Evolutionary conservation across 2,329 filamentous ascomycete species (phyloP).

Genomic region (Thelonectria blattea): DNA sequence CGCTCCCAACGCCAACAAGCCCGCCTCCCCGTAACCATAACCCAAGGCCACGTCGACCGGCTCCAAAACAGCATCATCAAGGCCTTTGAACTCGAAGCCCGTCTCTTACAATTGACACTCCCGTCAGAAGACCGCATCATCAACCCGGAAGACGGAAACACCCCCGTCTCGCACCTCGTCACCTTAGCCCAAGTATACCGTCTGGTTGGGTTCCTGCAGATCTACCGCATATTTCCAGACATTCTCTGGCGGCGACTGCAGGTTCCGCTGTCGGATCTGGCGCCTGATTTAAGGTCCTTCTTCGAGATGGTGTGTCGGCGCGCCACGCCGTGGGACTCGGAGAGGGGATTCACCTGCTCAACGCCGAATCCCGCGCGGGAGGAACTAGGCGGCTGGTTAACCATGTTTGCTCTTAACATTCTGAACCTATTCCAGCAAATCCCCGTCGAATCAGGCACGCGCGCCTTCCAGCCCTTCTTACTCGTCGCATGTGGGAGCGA

Average conservation of each 20-base stretch:
- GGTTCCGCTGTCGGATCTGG: background rate
- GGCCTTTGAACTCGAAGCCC: constrained; percentile 22
- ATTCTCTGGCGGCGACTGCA: constrained; percentile 15
- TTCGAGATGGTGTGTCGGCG: constrained; percentile 1
- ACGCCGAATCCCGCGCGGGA: background rate
- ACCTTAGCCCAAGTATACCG: constrained; percentile 20
- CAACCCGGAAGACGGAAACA: constrained; percentile 20
- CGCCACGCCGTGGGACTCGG: background rate
- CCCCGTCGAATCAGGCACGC: constrained; percentile 22
- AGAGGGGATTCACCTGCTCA: background rate
- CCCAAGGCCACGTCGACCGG: constrained; percentile 17
- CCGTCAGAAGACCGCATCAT: constrained; percentile 16
- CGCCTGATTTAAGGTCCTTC: constrained; percentile 1
- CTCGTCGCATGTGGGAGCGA: constrained; percentile 22
- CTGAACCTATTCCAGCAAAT: constrained; percentile 16
- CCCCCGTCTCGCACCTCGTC: constrained; percentile 17
- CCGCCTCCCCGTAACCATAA: constrained; percentile 1
- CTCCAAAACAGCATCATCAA: constrained; percentile 15
- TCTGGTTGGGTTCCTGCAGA: constrained; percentile 16
- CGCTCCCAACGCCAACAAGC: constrained; percentile 20
- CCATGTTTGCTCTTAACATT: constrained; percentile 8
- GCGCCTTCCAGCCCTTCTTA: constrained; percentile 25
- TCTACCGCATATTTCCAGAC: constrained; percentile 25
- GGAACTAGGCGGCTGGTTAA: constrained; percentile 17
- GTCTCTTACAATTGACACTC: constrained; percentile 5